Evolutionary conservation across 2,329 filamentous ascomycete species (phyloP).

Genomic region (Colletotrichum tropicicola): DNA sequence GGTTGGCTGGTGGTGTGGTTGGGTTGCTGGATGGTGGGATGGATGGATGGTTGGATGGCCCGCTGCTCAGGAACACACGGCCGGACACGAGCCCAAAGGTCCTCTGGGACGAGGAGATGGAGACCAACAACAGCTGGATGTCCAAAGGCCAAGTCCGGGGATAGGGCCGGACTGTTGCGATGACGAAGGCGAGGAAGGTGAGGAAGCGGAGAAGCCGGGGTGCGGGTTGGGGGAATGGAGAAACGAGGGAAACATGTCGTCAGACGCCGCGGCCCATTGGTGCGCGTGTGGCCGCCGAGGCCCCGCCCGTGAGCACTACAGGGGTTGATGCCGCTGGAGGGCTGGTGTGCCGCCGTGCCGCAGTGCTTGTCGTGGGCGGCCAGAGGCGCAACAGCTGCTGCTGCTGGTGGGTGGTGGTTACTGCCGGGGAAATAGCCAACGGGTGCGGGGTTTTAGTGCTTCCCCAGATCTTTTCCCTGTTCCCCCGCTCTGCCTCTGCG

Average conservation of each 20-base stretch:
- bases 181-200: slow-evolving; percentile 24
- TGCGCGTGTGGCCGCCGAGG: slow-evolving; percentile 14
- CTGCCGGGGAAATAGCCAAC: slow-evolving; percentile 16
- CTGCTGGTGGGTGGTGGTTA: background rate
- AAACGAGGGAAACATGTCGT: slow-evolving; percentile 13
- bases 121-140: background rate
- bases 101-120: background rate
- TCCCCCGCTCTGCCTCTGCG: slow-evolving; percentile 11
- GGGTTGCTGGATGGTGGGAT: background rate
- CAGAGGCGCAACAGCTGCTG: too few species aligned
- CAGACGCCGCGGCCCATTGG: slow-evolving; percentile 14
- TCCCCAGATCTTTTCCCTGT: slow-evolving; percentile 29
- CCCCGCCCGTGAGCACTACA: slow-evolving; percentile 6
- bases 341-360: slow-evolving; percentile 4
- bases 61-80: slow-evolving; percentile 13
- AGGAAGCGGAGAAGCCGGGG: slow-evolving; percentile 14
- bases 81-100: slow-evolving; percentile 3
- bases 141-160: slow-evolving; percentile 13
- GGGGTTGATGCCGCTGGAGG: background rate
- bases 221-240: background rate
- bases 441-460: slow-evolving; percentile 30
- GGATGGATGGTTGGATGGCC: background rate
- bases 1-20: background rate
- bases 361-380: slow-evolving; percentile 2
- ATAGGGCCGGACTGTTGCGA: slow-evolving; percentile 6